Percentiles rank a stretch among this genome's conserved stretches.
phyloP scores from a whole-genome alignment of 345 rosid species.

The Limnanthes douglasii region DNA sequence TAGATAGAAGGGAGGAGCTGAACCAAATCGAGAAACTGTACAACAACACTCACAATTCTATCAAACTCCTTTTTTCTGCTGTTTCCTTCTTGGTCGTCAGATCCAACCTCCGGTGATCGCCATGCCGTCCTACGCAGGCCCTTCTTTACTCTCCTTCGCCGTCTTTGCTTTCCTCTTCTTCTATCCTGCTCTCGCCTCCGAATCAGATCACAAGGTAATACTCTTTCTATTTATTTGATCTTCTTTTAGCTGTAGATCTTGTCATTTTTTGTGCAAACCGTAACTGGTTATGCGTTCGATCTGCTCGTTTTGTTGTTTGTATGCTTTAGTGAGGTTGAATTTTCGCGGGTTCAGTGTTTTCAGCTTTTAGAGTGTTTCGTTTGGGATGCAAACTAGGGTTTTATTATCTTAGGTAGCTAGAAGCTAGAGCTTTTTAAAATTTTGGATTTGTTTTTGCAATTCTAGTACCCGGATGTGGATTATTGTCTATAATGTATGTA shows the following conservation, averaged over 20 bases:
- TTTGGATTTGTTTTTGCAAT: background rate
- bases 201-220: conserved; percentile 88
- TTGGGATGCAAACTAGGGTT: background rate
- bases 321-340: conserved; percentile 2
- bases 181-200: conserved; percentile 43
- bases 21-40: too few species aligned
- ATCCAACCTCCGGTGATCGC: conserved; percentile 35
- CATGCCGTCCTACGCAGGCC: conserved; percentile 36
- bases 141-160: conserved; percentile 14
- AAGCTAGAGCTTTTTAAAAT: background rate
- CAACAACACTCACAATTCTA: too few species aligned
- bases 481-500: background rate
- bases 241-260: conserved; percentile 17
- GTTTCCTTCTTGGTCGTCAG: conserved; percentile 17
- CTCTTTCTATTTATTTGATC: background rate
- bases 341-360: background rate
- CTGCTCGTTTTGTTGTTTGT: conserved; percentile 6
- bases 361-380: background rate
- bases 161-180: conserved; percentile 17
- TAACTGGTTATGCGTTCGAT: conserved; percentile 1
- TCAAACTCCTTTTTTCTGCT: conserved; percentile 5
- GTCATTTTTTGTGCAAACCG: conserved; percentile 12
- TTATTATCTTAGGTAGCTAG: background rate
- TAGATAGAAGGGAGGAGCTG: too few species aligned
- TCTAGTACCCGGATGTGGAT: background rate